Conservation (phyloP, 2,329 filamentous ascomycete genomes). For the Fusarium agapanthi region DNA sequence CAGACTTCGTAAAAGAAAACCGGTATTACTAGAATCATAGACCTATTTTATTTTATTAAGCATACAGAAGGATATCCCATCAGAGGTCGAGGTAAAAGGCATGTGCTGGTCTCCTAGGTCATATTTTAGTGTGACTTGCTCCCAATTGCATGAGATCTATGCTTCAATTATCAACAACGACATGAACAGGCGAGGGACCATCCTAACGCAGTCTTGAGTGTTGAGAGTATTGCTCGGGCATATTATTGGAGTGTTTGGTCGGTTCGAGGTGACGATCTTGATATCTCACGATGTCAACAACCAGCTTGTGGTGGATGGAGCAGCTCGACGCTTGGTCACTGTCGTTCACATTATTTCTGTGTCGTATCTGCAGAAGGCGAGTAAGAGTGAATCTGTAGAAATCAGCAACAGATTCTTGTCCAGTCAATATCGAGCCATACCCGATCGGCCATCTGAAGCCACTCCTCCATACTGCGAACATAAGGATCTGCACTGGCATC, state of each 20-base stretch:
- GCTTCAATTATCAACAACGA: background rate
- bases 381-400: conserved; percentile 37
- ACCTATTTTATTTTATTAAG: background rate
- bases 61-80: background rate
- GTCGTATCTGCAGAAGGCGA: background rate
- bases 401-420: conserved; percentile 2
- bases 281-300: background rate
- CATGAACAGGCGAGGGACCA: background rate
- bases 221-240: background rate
- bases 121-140: background rate
- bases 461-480: conserved; percentile 79
- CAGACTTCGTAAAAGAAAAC: background rate
- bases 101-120: background rate
- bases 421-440: conserved; percentile 53
- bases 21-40: background rate
- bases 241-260: background rate
- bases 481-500: conserved; percentile 73
- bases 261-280: background rate
- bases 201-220: background rate
- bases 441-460: conserved; percentile 76
- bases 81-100: background rate
- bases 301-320: background rate
- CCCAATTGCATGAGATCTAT: background rate
- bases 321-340: background rate
- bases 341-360: background rate